Conservation (phyloP, 306 rosid genomes). For the Quercus agrifolia region DNA sequence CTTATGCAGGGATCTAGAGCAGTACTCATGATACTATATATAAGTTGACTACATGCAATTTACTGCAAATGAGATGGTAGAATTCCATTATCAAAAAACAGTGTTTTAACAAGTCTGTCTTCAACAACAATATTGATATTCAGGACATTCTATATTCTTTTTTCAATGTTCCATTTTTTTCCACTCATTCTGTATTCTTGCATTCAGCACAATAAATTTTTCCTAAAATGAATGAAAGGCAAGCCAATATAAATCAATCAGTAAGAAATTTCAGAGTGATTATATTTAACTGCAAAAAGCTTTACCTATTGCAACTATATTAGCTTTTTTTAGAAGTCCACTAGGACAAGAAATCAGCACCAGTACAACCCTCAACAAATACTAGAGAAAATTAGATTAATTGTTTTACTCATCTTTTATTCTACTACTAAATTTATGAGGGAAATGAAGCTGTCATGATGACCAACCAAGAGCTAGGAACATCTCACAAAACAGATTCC, state of each 20-base stretch:
- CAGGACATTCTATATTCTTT: neutral
- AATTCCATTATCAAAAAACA: neutral
- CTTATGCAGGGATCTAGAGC: neutral
- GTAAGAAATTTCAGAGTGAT: neutral
- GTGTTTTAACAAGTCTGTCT: neutral
- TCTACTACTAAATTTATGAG: neutral
- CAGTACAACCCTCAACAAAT: no score
- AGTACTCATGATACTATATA: neutral
- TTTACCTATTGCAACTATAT: neutral
- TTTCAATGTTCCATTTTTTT: neutral
- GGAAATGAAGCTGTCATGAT: neutral
- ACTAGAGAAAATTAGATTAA: neutral
- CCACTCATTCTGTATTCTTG: neutral
- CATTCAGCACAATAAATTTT: neutral
- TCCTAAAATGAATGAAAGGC: neutral
- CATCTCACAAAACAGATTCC: neutral
- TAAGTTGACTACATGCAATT: neutral
- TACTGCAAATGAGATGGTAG: neutral
- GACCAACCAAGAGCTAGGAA: neutral
- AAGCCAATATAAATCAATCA: neutral
- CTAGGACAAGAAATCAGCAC: no score
- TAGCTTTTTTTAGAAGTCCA: neutral
- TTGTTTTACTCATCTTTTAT: no score
- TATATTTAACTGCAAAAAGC: neutral
- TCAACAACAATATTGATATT: neutral